A percentile compares a stretch with the other conserved stretches of the same genome.
phyloP scores from a whole-genome alignment of 208 protist genomes.

The Trichomonas vaginalis region DNA sequence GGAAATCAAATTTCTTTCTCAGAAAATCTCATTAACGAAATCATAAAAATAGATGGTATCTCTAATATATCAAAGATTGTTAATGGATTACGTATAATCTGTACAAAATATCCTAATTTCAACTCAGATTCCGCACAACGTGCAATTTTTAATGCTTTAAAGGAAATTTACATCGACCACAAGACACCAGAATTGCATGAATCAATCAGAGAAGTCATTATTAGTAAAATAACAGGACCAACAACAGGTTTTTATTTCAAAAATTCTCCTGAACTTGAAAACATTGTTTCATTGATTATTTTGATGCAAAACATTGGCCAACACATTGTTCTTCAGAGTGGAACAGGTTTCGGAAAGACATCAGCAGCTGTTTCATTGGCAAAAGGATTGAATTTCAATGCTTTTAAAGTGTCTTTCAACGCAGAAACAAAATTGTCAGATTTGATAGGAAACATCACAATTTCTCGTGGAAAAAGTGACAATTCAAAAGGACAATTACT shows the following conservation, averaged over 20 bases:
- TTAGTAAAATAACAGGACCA: not conserved
- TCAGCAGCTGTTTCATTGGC: not conserved
- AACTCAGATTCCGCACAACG: too few relatives aligned
- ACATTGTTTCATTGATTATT: not conserved
- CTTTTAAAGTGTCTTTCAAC: not conserved
- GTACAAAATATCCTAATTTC: too few relatives aligned
- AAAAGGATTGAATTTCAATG: not conserved
- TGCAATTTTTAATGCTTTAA: not conserved
- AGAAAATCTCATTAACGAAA: too few relatives aligned
- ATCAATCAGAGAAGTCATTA: not conserved
- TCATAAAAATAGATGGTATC: too few relatives aligned
- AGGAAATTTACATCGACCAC: not conserved
- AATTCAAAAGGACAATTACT: not conserved
- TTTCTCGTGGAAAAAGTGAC: not conserved
- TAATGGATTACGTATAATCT: too few relatives aligned
- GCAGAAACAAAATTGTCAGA: not conserved
- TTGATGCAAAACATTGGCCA: not conserved
- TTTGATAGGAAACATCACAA: not conserved
- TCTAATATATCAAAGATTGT: too few relatives aligned
- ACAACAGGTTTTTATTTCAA: not conserved
- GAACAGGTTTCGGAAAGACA: not conserved
- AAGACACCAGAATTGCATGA: not conserved
- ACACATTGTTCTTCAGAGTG: not conserved
- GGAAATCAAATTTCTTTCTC: too few relatives aligned
- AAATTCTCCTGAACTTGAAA: not conserved